Base-by-base conservation (phyloP, 2,329 filamentous ascomycete genomes). In the Blastomyces silverae region DNA sequence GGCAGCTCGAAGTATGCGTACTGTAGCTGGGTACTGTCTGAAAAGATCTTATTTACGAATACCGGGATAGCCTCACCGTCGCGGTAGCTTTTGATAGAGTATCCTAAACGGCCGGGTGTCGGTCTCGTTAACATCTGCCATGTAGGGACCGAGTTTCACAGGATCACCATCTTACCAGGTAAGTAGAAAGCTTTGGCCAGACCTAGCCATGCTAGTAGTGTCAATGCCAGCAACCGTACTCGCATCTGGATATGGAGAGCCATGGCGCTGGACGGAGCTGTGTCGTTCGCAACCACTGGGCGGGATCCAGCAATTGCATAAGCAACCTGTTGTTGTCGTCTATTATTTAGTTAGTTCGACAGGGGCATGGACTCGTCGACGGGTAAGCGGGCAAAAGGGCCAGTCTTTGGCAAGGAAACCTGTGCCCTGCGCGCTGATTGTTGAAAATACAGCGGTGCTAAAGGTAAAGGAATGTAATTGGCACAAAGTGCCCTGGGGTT, bases 21-120 rank as follows among this genome's bases (percentile, higher is more conserved):
- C 76, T 95, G 91, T n/a, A 96, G 81, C 75, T 94, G 89, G 8
- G 90, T 94, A 71, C 90, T 87, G 77, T 95, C 91, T 64, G 91
- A 95, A 77, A 92, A 95, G 71, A 92, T 87, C 76, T 96, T 96
- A 80, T 96, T 96, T 69, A 94, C 89, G 64, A 93, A 86, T n/a
- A 96, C 82, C 0, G 91, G 91, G 50, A 96, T 89, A 13, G 86
- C 81, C 70, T 95, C 89, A 74, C 86, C 84, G 68, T 92, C 85
- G 69, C 83, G 83, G 75, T 95, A 95, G 72, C 86, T 91, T 73
- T 87, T 89, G 73, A 92, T 87, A 6, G 91, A 95, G 83, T 89
- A 94, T 69, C 91, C 91, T 89, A 66, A 57, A 34, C 20, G 11
- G n/a, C 17, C 8, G 61, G 20, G 3, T 22, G 37, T 28, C n/a